Evolutionary conservation across 805 yeast genomes (phyloP).

Genomic region (Isabelozyma heimii): DNA sequence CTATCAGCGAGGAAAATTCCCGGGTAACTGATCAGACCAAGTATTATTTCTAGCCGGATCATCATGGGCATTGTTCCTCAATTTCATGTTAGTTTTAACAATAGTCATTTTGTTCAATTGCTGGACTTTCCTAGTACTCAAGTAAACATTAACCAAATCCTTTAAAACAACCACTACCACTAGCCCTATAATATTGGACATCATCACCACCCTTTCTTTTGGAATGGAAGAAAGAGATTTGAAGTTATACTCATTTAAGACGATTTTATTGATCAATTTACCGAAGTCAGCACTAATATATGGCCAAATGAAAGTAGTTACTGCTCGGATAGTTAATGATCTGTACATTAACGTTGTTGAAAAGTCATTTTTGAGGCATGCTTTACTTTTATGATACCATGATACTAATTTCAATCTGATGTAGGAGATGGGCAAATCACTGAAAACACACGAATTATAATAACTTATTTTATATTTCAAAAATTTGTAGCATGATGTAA

Average conservation of each 20-base stretch:
- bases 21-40: neutral
- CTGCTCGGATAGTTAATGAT: slow-evolving; percentile 22
- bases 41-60: neutral
- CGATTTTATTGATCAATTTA: slow-evolving; percentile 9
- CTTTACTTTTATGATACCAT: slow-evolving; percentile 23
- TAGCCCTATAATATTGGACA: slow-evolving; percentile 32
- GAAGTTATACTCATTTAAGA: slow-evolving; percentile 7
- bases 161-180: slow-evolving; percentile 31
- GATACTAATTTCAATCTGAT: slow-evolving; percentile 8
- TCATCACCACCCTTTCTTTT: slow-evolving; percentile 13
- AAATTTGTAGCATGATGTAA: neutral
- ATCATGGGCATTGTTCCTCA: neutral
- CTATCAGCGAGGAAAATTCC: neutral
- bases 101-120: slow-evolving; percentile 25
- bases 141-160: slow-evolving; percentile 27
- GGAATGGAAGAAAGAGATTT: slow-evolving; percentile 2
- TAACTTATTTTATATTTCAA: slow-evolving; percentile 2
- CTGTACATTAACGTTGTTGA: slow-evolving; percentile 19
- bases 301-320: slow-evolving; percentile 42
- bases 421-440: slow-evolving; percentile 4
- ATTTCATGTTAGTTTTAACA: neutral
- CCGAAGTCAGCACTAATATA: slow-evolving; percentile 34
- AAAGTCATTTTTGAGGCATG: slow-evolving; percentile 34
- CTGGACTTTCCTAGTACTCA: slow-evolving; percentile 25
- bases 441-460: neutral